Base-by-base conservation (phyloP, 768 basidiomycete species). In the Amanita molliuscula region DNA sequence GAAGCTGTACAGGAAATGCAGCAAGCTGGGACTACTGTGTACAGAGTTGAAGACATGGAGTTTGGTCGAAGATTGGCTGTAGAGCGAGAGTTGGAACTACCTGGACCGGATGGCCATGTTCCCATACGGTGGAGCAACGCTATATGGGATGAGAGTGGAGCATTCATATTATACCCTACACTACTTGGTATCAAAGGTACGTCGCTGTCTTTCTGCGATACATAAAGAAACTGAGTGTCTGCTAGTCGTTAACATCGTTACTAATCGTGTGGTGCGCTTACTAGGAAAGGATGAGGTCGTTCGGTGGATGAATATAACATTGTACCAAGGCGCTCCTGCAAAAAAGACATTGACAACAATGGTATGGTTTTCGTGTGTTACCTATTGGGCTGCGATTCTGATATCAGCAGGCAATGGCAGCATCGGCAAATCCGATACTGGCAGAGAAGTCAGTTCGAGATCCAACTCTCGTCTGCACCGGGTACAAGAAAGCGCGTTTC, bases 141-240 rank as follows among this genome's bases (percentile, higher is more conserved):
- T 1, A 77, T 92, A n/a, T 99, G 94, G 94, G 96, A 99, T 60
- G 96, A 99, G 66, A 93, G 87, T 54, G 94, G 95, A 4, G 85
- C 90, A 13, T 96, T 99, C 61, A 72, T 98, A 16, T 65, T 99
- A 28, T 99, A 98, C 60, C 90, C 95, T 15, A 91, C 93, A 0
- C 67, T 99, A 54, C 72, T 97, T 38, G 96, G 96, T 1, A 85
- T 99, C 57, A 99, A 99, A 76, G 88, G 95, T 95, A 48, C 18
- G 64, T 44, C 9, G 8, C n/a, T 38, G 4, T 11, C 23, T 21
- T 20, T 40, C 11, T 15, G 43, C 16, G 5, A 49, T 36, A 5
- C 18, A 9, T 25, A 21, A 35, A 23, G 6, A 46, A 13, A 33
- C 36, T 18, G 45, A 41, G 4, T 11, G 33, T 25, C 18, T 15